These are phyloP conservation scores for Dujonia santamariae DNA, from an alignment of 1,139 yeast genomes.

Conservation along the genomic window DNA sequence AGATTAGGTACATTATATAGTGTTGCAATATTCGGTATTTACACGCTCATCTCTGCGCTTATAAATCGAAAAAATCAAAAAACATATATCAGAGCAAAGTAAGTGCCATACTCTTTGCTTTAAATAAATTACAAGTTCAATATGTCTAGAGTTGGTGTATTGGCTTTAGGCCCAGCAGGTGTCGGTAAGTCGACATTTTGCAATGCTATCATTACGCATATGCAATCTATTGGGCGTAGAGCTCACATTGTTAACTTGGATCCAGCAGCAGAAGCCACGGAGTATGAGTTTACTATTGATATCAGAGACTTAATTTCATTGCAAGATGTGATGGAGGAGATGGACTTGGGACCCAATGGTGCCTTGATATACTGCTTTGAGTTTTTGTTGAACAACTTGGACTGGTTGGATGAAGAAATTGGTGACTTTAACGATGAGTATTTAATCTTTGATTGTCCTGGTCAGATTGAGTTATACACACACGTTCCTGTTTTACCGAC, in stretches of 20 bases:
- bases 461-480: conserved; percentile 93
- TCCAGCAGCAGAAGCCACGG: conserved; percentile 95
- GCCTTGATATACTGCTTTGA: conserved; percentile 93
- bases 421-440: conserved; percentile 94
- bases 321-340: conserved; percentile 96
- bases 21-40: background rate
- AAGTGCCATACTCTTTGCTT: background rate
- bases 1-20: too few relatives aligned
- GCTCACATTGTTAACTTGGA: conserved; percentile 94
- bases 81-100: background rate
- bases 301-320: conserved; percentile 86
- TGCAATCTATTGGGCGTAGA: conserved; percentile 86
- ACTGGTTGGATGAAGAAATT: conserved; percentile 95
- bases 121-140: background rate
- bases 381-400: conserved; percentile 78
- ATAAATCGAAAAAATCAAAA: background rate
- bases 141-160: conserved; percentile 96
- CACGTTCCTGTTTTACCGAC: conserved; percentile 93
- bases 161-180: conserved; percentile 97
- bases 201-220: conserved; percentile 78
- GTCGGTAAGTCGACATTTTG: conserved; percentile 94
- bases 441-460: conserved; percentile 94
- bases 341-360: conserved; percentile 94
- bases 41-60: conserved; percentile 1
- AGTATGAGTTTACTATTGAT: conserved; percentile 89